phyloP scores from a whole-genome alignment of 176 grass and related monocot species.

The Musa schizocarpa region DNA sequence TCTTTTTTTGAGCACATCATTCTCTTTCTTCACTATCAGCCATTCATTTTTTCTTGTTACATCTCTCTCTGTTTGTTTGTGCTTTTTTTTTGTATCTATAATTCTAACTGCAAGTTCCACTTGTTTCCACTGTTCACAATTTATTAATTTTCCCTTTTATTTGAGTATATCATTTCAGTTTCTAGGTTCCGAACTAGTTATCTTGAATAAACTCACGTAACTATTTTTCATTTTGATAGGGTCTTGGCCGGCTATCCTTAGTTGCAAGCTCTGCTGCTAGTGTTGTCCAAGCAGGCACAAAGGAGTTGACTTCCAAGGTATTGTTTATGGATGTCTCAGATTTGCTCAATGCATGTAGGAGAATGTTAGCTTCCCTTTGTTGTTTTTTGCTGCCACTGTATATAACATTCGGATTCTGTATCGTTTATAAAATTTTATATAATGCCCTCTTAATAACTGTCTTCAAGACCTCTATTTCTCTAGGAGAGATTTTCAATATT shows the following conservation, averaged over 20 bases:
- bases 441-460: too few relatives aligned
- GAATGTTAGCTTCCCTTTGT: not conserved
- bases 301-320: slow-evolving; percentile 90
- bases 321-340: not conserved
- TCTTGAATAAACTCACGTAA: not conserved
- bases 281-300: slow-evolving; percentile 86
- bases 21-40: too few relatives aligned
- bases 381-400: too few relatives aligned
- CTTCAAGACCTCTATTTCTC: too few relatives aligned
- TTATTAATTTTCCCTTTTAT: not conserved
- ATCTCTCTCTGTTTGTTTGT: not conserved
- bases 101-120: not conserved
- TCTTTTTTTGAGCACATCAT: too few relatives aligned
- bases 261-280: slow-evolving; percentile 85
- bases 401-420: too few relatives aligned
- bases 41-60: too few relatives aligned
- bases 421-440: too few relatives aligned
- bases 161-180: slow-evolving; percentile 9
- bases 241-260: slow-evolving; percentile 78
- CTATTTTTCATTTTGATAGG: slow-evolving; percentile 35
- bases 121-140: not conserved
- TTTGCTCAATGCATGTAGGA: not conserved
- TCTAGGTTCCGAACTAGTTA: not conserved
- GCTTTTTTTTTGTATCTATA: not conserved
- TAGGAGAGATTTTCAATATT: too few relatives aligned